Evolutionary conservation across 352 stramenopile species (phyloP), one percentile per base, ranked within the genome.

Genomic region (Pseudoperonospora humuli): DNA sequence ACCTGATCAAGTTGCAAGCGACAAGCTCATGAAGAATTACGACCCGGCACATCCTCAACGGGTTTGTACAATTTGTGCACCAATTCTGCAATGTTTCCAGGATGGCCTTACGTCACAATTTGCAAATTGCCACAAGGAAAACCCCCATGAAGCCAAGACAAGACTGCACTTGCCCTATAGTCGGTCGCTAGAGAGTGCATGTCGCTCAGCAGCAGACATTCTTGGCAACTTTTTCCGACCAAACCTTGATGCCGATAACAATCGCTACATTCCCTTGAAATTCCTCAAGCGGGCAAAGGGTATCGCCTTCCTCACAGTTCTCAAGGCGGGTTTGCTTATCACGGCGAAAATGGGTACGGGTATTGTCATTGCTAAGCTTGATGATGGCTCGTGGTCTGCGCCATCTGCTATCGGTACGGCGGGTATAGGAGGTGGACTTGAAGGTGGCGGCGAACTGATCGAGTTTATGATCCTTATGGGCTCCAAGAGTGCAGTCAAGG

Each of bases 391-490:
- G 17, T 98, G 93, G 93, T 96, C 82, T 15, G 86, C 91, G 7
- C 93, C 93, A 1, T 95, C 78, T 20, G 93, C 93, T 7, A 97
- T 98, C 50, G 90, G 89, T n/a, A 91, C 87, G 0, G 80, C 77
- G 0, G 90, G 91, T 8, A 76, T 97, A 38, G 82, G 83, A 8
- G 72, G 69, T 61, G 90, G 91, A 23, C 77, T 90, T 3, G 67
- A 97, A 44, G 69, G 80, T 19, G 91, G 92, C 21, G 89, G 87
- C 11, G 88, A 97, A 60, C 61, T 97, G 10, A 86, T 94, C 8
- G 90, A 98, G 68, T 85, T 97, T 41, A 86, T 97, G 49, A 96
- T 98, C 62, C 83, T 98, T 28, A 70, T 97, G 20, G 95, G 95
- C 57, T 96, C 80, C 1, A 71, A 93, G 18, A 81, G 83, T 18